phyloP scores from a whole-genome alignment of 2,329 filamentous ascomycete genomes.

The Aureobasidium sp. region DNA sequence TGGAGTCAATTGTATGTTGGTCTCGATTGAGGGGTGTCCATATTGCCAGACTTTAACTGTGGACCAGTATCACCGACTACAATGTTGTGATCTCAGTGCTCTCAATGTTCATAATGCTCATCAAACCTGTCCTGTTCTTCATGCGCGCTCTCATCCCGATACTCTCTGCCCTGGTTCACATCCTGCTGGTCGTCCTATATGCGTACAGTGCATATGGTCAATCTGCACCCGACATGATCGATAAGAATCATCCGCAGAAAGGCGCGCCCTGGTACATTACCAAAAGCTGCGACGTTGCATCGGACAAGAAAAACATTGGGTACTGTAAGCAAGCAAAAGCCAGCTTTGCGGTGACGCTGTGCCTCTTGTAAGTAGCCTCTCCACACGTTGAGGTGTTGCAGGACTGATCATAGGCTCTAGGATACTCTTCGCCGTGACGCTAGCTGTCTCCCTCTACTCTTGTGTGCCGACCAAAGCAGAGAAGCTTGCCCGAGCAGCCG shows the following conservation, averaged over 20 bases:
- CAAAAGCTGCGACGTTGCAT: constrained; percentile 56
- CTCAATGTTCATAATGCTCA: constrained; percentile 65
- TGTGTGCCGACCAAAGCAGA: constrained; percentile 36
- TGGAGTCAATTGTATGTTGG: constrained; percentile 62
- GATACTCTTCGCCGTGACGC: constrained; percentile 50
- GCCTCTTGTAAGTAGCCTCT: constrained; percentile 54
- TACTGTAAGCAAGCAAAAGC: constrained; percentile 62
- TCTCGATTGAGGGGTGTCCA: background rate
- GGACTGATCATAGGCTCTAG: constrained; percentile 29
- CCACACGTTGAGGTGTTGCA: constrained; percentile 1
- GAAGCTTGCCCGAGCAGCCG: constrained; percentile 21
- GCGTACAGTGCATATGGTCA: constrained; percentile 59
- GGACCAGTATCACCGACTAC: constrained; percentile 58
- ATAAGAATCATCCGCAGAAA: constrained; percentile 51
- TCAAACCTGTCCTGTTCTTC: constrained; percentile 60
- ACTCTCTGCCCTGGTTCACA: constrained; percentile 50
- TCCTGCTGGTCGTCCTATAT: constrained; percentile 53
- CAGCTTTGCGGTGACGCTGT: constrained; percentile 53
- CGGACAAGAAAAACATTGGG: constrained; percentile 30
- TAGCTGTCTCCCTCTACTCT: constrained; percentile 51
- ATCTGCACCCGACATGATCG: constrained; percentile 62
- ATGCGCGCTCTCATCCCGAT: constrained; percentile 62
- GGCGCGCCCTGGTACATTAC: constrained; percentile 67
- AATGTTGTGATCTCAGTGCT: constrained; percentile 70
- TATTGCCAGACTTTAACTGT: background rate